These are phyloP conservation scores for Sphagnum fallax DNA, from an alignment of 228 moss, liverwort and hornwort species.

Conservation along the genomic window DNA sequence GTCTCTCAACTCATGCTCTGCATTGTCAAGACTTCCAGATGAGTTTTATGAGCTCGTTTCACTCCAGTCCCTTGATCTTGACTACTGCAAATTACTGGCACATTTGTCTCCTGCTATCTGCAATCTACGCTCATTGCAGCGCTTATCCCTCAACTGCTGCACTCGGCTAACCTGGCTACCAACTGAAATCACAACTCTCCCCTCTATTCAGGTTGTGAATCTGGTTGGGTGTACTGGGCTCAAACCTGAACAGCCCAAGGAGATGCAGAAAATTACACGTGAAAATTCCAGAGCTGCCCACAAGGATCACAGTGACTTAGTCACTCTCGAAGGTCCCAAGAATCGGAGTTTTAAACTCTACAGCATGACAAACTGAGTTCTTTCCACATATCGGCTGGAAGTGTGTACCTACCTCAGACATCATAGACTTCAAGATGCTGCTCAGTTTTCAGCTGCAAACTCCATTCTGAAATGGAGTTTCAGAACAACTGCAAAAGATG, in stretches of 20 bases:
- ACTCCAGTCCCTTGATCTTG: conserved; percentile 35
- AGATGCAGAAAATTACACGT: conserved; percentile 12
- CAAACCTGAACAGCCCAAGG: conserved; percentile 17
- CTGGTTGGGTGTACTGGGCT: conserved; percentile 41
- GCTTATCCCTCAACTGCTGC: conserved; percentile 34
- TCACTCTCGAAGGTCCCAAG: conserved; percentile 12
- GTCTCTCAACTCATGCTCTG: conserved; percentile 28
- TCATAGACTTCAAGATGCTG: too few relatives aligned
- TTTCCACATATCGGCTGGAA: too few relatives aligned
- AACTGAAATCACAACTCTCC: conserved; percentile 23
- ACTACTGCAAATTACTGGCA: conserved; percentile 34
- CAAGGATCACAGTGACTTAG: conserved; percentile 19
- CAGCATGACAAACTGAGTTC: conserved; percentile 12
- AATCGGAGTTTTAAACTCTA: conserved; percentile 21
- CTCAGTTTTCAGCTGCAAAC: too few relatives aligned
- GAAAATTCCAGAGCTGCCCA: conserved; percentile 13
- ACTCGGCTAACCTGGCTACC: conserved; percentile 36
- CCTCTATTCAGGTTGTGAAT: conserved; percentile 34
- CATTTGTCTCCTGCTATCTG: conserved; percentile 33
- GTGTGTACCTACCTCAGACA: too few relatives aligned
- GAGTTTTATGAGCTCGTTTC: conserved; percentile 30
- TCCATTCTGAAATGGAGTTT: too few relatives aligned
- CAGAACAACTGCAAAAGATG: too few relatives aligned
- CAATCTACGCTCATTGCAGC: conserved; percentile 28
- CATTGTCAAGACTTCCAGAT: conserved; percentile 28